Evolutionary conservation across 2,329 filamentous ascomycete genomes (phyloP).

Genomic region (Sordariomycetes sp.): DNA sequence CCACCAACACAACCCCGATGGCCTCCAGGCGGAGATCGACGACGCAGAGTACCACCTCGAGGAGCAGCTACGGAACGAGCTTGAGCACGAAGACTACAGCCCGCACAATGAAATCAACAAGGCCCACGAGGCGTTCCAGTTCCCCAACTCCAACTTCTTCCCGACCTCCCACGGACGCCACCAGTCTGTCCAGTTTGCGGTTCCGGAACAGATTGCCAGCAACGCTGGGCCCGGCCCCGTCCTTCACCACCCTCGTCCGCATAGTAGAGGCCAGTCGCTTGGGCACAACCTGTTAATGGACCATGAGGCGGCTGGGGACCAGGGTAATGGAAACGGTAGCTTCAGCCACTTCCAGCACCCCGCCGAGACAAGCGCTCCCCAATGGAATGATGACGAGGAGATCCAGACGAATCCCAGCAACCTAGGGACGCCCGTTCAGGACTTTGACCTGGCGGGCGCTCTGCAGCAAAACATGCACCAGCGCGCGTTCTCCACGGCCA

Average conservation of each 20-base stretch:
- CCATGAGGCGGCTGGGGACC: constrained; percentile 30
- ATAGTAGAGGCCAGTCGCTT: constrained; percentile 59
- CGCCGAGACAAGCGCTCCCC: constrained; percentile 23
- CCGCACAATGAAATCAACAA: constrained; percentile 37
- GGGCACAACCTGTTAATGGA: constrained; percentile 53
- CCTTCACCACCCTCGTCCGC: constrained; percentile 60
- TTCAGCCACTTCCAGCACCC: constrained; percentile 23
- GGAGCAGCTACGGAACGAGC: constrained; percentile 63
- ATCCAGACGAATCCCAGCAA: constrained; percentile 65
- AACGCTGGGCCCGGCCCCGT: constrained; percentile 40
- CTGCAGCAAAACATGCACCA: constrained; percentile 27
- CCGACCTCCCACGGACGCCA: constrained; percentile 24
- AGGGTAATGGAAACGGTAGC: constrained; percentile 21
- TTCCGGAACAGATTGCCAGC: constrained; percentile 36
- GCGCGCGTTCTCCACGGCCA: constrained; percentile 39
- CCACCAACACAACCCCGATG: constrained; percentile 39
- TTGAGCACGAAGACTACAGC: constrained; percentile 68
- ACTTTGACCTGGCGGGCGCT: constrained; percentile 25
- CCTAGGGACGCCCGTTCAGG: constrained; percentile 48
- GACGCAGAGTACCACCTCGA: constrained; percentile 78
- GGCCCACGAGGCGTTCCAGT: background rate
- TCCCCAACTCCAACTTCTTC: constrained; percentile 10
- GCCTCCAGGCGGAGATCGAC: constrained; percentile 74
- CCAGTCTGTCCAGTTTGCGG: constrained; percentile 32
- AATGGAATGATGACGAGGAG: constrained; percentile 45